phyloP scores from a whole-genome alignment of 495 filamentous ascomycete species.

The Penicillium dipodomyicola region DNA sequence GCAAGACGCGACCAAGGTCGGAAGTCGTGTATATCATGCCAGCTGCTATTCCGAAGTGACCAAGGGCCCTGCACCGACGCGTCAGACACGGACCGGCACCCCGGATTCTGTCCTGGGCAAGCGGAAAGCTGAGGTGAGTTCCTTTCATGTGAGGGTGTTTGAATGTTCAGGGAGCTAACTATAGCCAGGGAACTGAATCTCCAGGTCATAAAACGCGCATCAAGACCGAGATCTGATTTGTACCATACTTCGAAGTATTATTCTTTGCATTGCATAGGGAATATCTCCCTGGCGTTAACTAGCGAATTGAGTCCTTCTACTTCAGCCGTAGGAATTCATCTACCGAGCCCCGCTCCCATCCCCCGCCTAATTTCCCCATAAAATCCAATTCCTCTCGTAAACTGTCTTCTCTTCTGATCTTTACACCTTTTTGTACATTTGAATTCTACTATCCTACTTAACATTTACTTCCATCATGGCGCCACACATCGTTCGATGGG shows the following conservation, averaged over 20 bases:
- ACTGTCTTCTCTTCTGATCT: neutral
- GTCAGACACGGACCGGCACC: conserved; percentile 48
- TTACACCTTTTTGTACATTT: neutral
- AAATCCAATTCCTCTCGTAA: conserved; percentile 13
- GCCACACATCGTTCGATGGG: conserved; percentile 64
- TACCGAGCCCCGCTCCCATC: conserved; percentile 31
- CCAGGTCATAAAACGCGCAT: conserved; percentile 41
- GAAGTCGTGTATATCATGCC: conserved; percentile 81
- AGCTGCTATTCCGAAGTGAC: conserved; percentile 84
- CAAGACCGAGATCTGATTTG: conserved; percentile 40
- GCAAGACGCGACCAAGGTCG: conserved; percentile 81
- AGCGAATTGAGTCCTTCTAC: conserved; percentile 10
- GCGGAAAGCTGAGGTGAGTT: conserved; percentile 68
- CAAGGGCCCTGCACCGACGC: conserved; percentile 47
- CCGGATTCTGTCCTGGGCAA: conserved; percentile 72
- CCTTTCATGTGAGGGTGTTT: neutral
- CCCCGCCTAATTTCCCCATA: conserved; percentile 20
- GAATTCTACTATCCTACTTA: neutral
- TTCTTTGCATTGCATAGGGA: conserved; percentile 10
- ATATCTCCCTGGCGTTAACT: conserved; percentile 6
- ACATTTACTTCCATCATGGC: conserved; percentile 33
- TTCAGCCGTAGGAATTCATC: neutral
- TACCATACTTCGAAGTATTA: conserved; percentile 1
- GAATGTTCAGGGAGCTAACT: conserved; percentile 13
- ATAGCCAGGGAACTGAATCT: conserved; percentile 33